Percentiles rank a stretch among this genome's conserved stretches.
Evolutionary conservation across 257 asterid genomes (phyloP).

Genomic region (Echium plantagineum): DNA sequence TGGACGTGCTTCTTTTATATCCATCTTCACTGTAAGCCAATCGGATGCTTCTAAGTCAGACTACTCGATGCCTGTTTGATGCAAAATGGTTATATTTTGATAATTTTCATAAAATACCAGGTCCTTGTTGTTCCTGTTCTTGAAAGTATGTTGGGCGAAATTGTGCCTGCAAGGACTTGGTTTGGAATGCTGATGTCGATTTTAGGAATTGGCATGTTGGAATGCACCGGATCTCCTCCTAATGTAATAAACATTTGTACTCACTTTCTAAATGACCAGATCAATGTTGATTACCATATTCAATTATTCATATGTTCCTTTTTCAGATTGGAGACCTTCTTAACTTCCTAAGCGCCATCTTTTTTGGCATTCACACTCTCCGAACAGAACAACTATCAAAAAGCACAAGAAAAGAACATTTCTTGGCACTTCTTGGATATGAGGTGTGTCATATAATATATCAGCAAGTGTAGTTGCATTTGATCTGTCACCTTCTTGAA

Average conservation of each 20-base stretch:
- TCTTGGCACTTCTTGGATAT: constrained; percentile 55
- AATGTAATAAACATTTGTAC: constrained; percentile 21
- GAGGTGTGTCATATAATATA: too few species aligned
- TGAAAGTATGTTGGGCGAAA: constrained; percentile 45
- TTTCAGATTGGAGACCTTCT: constrained; percentile 62
- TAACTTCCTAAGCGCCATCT: constrained; percentile 59
- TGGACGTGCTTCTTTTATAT: constrained; percentile 53
- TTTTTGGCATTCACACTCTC: constrained; percentile 64
- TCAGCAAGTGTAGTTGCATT: neutral
- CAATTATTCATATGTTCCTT: neutral
- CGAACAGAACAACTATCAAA: constrained; percentile 50
- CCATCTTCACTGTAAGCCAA: constrained; percentile 50
- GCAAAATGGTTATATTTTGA: neutral
- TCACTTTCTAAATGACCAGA: neutral
- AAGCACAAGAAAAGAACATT: constrained; percentile 31
- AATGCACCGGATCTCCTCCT: constrained; percentile 61
- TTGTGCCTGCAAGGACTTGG: constrained; percentile 62
- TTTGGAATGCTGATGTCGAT: constrained; percentile 57
- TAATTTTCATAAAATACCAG: constrained; percentile 15
- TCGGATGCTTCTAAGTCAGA: neutral
- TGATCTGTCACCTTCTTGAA: neutral
- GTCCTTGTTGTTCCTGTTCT: constrained; percentile 52
- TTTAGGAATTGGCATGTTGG: constrained; percentile 50
- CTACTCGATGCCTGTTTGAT: neutral
- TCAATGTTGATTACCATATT: neutral